Evolutionary conservation across 2,329 filamentous ascomycete species (phyloP).

Genomic region (Chrysosporium keratinophilum): DNA sequence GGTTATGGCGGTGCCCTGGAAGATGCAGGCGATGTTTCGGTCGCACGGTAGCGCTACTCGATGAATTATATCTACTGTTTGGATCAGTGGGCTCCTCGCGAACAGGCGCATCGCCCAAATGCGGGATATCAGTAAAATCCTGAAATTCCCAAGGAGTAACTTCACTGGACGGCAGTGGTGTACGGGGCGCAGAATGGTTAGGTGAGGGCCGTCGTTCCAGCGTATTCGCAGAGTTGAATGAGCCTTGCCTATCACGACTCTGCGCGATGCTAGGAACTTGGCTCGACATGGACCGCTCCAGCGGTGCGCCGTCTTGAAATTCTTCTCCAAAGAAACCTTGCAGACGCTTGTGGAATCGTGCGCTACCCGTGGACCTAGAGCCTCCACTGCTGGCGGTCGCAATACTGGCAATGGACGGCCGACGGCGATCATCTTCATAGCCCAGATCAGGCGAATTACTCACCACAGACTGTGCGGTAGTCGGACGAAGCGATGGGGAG

Average conservation of each 20-base stretch:
- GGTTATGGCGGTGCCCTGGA: slow-evolving; percentile 41
- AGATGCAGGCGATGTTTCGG: slow-evolving; percentile 35
- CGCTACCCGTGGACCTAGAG: slow-evolving; percentile 51
- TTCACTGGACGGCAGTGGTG: slow-evolving; percentile 79
- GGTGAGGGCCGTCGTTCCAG: slow-evolving; percentile 56
- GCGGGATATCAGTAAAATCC: slow-evolving; percentile 67
- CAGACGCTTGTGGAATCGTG: slow-evolving; percentile 60
- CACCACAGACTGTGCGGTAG: slow-evolving; percentile 28
- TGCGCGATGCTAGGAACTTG: slow-evolving; percentile 8
- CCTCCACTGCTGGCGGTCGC: slow-evolving; percentile 71
- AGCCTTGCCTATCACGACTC: slow-evolving; percentile 68
- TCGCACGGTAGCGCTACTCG: slow-evolving; percentile 29
- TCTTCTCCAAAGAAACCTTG: slow-evolving; percentile 86
- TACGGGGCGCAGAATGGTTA: slow-evolving; percentile 64
- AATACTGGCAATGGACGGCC: slow-evolving; percentile 73
- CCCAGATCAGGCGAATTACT: slow-evolving; percentile 10
- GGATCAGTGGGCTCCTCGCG: slow-evolving; percentile 58
- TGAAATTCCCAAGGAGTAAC: slow-evolving; percentile 98
- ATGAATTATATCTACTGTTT: slow-evolving; percentile 45
- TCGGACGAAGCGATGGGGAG: slow-evolving; percentile 55
- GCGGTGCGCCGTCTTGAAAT: slow-evolving; percentile 7
- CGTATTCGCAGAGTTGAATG: slow-evolving; percentile 56
- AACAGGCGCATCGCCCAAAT: slow-evolving; percentile 68
- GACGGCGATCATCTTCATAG: slow-evolving; percentile 46
- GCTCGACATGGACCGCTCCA: slow-evolving; percentile 10